Evolutionary conservation across 139 green algal species (phyloP).

Genomic region (Ulvella scutata): DNA sequence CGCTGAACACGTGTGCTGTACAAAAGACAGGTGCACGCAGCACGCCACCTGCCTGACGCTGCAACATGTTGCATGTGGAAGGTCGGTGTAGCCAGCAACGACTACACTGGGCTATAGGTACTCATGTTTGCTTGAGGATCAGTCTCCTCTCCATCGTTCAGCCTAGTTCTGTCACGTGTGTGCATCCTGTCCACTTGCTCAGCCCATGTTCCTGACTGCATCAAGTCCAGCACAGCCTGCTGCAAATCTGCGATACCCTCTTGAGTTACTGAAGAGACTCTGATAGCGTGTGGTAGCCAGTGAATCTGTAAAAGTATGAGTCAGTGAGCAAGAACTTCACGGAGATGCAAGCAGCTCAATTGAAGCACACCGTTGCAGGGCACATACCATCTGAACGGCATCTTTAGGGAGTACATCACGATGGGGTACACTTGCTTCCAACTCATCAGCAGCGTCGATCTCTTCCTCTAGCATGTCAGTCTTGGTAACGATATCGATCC

Average conservation of each 20-base stretch:
- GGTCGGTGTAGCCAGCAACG: too few relatives aligned
- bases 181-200: not conserved
- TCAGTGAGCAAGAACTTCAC: not conserved
- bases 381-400: not conserved
- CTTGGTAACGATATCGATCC: slow-evolving; percentile 90
- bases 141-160: not conserved
- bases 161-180: not conserved
- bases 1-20: too few relatives aligned
- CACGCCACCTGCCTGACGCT: too few relatives aligned
- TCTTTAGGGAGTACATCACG: not conserved
- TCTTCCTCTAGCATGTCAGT: slow-evolving; percentile 59
- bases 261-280: slow-evolving; percentile 50
- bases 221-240: slow-evolving; percentile 29
- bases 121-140: too few relatives aligned
- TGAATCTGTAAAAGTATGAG: not conserved
- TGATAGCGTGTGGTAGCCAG: slow-evolving; percentile 28
- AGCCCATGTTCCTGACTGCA: slow-evolving; percentile 9
- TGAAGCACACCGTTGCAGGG: not conserved
- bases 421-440: not conserved
- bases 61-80: too few relatives aligned
- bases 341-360: not conserved
- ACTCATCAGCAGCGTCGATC: slow-evolving; percentile 15
- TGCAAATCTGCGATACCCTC: slow-evolving; percentile 46
- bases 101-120: too few relatives aligned
- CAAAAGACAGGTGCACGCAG: too few relatives aligned